phyloP scores from a whole-genome alignment of 1,139 yeast genomes.

The Taphrina pruni region DNA sequence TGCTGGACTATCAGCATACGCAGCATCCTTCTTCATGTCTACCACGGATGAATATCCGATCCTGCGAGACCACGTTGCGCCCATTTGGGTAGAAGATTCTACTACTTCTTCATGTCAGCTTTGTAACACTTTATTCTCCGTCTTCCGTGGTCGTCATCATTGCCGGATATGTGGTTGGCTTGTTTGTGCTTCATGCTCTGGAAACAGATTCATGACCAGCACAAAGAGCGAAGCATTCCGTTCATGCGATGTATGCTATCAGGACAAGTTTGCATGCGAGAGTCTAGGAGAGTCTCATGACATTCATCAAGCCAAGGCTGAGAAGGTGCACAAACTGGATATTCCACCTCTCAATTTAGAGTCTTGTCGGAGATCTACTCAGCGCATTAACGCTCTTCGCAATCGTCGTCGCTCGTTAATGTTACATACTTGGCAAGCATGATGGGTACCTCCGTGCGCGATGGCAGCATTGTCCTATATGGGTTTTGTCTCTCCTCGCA shows the following conservation, averaged over 20 bases:
- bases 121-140: constrained; percentile 17
- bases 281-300: neutral
- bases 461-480: too few species aligned
- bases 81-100: constrained; percentile 33
- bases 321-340: neutral
- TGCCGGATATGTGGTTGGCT: constrained; percentile 37
- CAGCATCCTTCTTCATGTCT: neutral
- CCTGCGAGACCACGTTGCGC: constrained; percentile 23
- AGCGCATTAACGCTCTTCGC: neutral
- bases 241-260: neutral
- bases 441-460: neutral
- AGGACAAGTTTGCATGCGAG: neutral
- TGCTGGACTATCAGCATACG: neutral
- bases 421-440: neutral
- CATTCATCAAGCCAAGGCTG: neutral
- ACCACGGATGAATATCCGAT: constrained; percentile 8
- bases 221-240: constrained; percentile 16
- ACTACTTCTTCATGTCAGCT: constrained; percentile 10
- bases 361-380: constrained; percentile 8
- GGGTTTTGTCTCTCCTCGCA: too few species aligned
- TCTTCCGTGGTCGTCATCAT: constrained; percentile 38
- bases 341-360: constrained; percentile 10
- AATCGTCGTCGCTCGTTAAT: neutral
- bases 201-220: constrained; percentile 29
- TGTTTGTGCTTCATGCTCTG: constrained; percentile 33